Evolutionary conservation across 164 flowering plant species (phyloP), one percentile per base, ranked within the genome.

Genomic region (Amborella trichopoda): DNA sequence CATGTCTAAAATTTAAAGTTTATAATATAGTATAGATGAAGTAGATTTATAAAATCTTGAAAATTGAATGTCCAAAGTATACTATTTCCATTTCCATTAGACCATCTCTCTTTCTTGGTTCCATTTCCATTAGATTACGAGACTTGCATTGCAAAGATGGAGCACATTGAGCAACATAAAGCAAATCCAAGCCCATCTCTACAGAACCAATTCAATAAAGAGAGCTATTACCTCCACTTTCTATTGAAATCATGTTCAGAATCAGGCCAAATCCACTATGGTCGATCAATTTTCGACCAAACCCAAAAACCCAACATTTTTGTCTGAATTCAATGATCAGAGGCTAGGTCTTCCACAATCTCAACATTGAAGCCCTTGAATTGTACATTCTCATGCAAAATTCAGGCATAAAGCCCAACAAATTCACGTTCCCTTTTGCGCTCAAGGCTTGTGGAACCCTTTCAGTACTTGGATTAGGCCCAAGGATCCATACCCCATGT

Each of bases 341-440:
- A 12, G 61, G 71, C 22, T 63, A 58, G 20, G 67, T 67, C 16
- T 30, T 48, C 27, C 48, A 51, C 9, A 52, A 58, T 2, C 54
- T 52, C 48, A 23, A 53, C 19, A 6, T 3, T 3, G 57, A 62
- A 18, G 61, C 55, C 2, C 19, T 52, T 9, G 47, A 55, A n/a
- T 62, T 62, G 33, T 67, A 67, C 26, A 36, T 34, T n/a, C 38
- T 52, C 23, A 62, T 62, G 62, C 36, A 46, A 5, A 23, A 14
- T 2, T 34, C 45, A 2, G 62, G 64, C 11, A 18, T 48, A 23
- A 32, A 46, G 3, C 70, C 67, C 9, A 56, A 67, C 44, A 63
- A 67, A 34, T 59, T 54, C 43, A 67, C 71, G 20, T 63, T 55
- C 26, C 71, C 71, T 5, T 63, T 67, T 28, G 68, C 56, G 1